Evolutionary conservation across 169 alveolate genomes (phyloP), one percentile per base, ranked within the genome.

Genomic region (Plasmodium chabaudi): DNA sequence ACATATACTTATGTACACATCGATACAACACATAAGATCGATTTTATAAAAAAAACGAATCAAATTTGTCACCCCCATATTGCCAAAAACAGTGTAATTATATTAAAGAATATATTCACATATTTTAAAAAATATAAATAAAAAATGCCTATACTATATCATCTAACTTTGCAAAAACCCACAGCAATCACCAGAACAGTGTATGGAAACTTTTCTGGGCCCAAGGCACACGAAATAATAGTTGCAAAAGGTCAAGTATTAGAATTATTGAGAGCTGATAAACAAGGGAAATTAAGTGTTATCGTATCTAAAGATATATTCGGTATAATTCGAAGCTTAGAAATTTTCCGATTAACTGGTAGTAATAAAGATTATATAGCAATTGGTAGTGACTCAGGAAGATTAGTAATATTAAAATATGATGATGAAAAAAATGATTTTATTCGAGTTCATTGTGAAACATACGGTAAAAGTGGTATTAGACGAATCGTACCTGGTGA

Each of bases 401-500:
- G 98, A 56, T 93, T 98, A 72, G 98, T 97, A 1, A 97, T 98
- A 59, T 94, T 99, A 34, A 97, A 98, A 90, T 96, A 92, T 87
- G 96, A 97, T 68, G 91, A 93, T 23, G 95, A 93, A 42, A 96
- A 93, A 69, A 94, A 95, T 61, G 93, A 89, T 57, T 98, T 98
- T 91, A 96, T 96, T 46, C 93, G 98, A 67, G 97, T 98, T 23
- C 99, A 98, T 87, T 95, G 98, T 86, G 99, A 99, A 88, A 98
- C 99, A 10, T 99, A 95, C 93, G 99, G 99, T 1, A 98, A 98
- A 89, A 96, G 99, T 13, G 99, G 98, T n/a, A 96, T 96, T 57
- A 91, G 99, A 44, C 87, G 99, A 47, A 95, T 97, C 3, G 98
- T 97, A 5, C 99, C 99, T 6, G 99, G 99, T 0, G 99, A 98